Base-by-base conservation (phyloP, 2,329 filamentous ascomycete genomes). In the Aspergillus fumigatus region DNA sequence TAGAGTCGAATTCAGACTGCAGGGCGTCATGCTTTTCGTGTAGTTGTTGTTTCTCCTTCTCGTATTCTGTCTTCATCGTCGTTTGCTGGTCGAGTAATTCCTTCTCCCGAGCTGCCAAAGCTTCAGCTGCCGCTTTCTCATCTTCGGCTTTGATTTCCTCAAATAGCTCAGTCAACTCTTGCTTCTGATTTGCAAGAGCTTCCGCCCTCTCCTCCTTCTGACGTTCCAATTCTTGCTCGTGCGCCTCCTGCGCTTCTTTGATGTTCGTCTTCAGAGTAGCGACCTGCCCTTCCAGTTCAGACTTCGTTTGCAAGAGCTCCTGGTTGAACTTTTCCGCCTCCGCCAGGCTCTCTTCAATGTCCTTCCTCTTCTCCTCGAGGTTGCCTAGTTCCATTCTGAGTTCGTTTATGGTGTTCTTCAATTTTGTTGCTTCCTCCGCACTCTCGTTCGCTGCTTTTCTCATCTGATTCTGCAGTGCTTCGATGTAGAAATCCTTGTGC, bases 401-500 rank as follows among this genome's bases (percentile, higher is more conserved):
- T 59, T 80, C 77, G 52, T 73, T 79, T 58, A 78, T 73, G 40
- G 68, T 74, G 48, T 74, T 73, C 61, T 73, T 76, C 50, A 78
- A 62, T 43, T 67, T 73, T 8, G 70, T 68, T 52, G 73, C 75
- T 61, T 84, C 81, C 48, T 76, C 74, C 0, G 78, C 78, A 57
- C 79, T 79, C 56, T 81, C 79, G 52, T 76, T 77, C 49, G 79
- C 77, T 19, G 79, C 71, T 48, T 75, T 77, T 48, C 77, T 74
- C 64, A 83, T 74, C 62, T 81, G 80, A 25, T 76, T 74, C 54
- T 79, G 79, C 59, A 84, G 62, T 14, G 77, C 73, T 59, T 79
- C 76, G 54, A 84, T 81, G 60, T 83, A 79, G 52, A 74, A 77
- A 50, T 84, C 80, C 63, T 83, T 83, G 52, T 75, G 75, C 67